Base-by-base conservation (phyloP, 2,329 filamentous ascomycete genomes). In the Ascochyta clinopodiicola region DNA sequence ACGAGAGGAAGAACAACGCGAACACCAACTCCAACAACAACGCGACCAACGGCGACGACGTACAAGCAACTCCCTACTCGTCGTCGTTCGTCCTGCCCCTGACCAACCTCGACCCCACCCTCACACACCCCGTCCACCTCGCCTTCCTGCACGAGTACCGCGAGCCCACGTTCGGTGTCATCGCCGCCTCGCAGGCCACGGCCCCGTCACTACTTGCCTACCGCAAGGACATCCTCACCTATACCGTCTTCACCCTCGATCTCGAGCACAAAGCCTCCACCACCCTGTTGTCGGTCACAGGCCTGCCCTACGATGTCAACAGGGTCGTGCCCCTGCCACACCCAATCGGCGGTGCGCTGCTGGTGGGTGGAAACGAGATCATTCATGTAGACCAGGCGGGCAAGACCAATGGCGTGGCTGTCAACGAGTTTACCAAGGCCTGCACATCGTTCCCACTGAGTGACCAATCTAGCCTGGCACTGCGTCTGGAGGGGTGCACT, bases 331-430 rank as follows among this genome's bases (percentile, higher is more conserved):
- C 95, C 7, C 79, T 99, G 3, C 91, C 93, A 4, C 83, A 89
- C 6, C 94, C 94, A 1, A 88, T 98, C 36, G 95, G 95, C 22
- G 95, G 95, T 38, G 91, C 92, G 34, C 80, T 99, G 15, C 82
- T 99, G 15, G 79, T 98, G 19, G 96, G 95, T 25, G 83, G 85
- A 43, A 98, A 99, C 71, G 92, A 97, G 71, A 77, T 99, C 59
- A 90, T 99, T 57, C 95, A 99, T 74, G 87, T 99, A 62, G 94
- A 98, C 70, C 95, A 99, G 80, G 92, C 92, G 10, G 95, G 95
- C 27, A 97, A 96, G 75, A 86, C 92, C 12, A 96, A 92, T 68
- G 94, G 92, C 2, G 89, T 98, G 55, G 94, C 90, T 4, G 91
- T 99, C 61, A 99, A 99, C 70, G 85, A 91, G 31, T 96, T 96